Evolutionary conservation across 2,329 filamentous ascomycete species (phyloP).

Genomic region (Thielaviopsis populi): DNA sequence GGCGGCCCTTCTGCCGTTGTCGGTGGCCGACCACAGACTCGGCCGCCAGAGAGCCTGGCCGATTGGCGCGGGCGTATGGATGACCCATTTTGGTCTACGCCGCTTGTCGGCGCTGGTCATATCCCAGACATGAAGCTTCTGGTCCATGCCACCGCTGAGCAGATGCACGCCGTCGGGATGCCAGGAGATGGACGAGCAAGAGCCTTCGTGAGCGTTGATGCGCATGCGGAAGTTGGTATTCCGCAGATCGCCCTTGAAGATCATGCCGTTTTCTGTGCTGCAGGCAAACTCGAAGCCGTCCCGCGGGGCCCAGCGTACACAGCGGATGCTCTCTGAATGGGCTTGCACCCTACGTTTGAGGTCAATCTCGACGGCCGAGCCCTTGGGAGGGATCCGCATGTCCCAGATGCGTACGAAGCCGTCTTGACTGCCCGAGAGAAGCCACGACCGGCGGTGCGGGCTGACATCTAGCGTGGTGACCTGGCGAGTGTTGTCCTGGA

Average conservation of each 20-base stretch:
- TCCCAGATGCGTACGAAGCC: conserved; percentile 49
- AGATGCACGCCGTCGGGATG: conserved; percentile 53
- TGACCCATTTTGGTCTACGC: conserved; percentile 48
- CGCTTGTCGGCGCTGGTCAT: conserved; percentile 45
- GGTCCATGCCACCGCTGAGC: conserved; percentile 47
- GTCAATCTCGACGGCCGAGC: conserved; percentile 35
- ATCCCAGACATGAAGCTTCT: conserved; percentile 51
- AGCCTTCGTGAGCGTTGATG: conserved; percentile 46
- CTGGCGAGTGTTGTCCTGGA: conserved; percentile 46
- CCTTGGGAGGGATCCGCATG: conserved; percentile 34
- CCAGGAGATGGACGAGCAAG: conserved; percentile 47
- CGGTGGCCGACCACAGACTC: conserved; percentile 48
- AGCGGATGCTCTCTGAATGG: conserved; percentile 42
- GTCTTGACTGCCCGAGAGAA: conserved; percentile 50
- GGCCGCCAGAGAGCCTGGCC: conserved; percentile 48
- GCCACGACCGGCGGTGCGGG: conserved; percentile 40
- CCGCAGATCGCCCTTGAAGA: conserved; percentile 50
- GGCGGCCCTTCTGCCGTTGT: conserved; percentile 42
- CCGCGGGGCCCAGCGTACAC: conserved; percentile 50
- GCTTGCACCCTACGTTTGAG: conserved; percentile 32
- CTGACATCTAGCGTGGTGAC: conserved; percentile 50
- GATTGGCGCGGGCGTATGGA: conserved; percentile 46
- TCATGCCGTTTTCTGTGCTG: conserved; percentile 45
- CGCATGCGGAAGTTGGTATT: conserved; percentile 40
- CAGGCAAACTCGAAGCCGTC: conserved; percentile 49